phyloP scores from a whole-genome alignment of 2,329 filamentous ascomycete genomes.

The Fusarium sp. region DNA sequence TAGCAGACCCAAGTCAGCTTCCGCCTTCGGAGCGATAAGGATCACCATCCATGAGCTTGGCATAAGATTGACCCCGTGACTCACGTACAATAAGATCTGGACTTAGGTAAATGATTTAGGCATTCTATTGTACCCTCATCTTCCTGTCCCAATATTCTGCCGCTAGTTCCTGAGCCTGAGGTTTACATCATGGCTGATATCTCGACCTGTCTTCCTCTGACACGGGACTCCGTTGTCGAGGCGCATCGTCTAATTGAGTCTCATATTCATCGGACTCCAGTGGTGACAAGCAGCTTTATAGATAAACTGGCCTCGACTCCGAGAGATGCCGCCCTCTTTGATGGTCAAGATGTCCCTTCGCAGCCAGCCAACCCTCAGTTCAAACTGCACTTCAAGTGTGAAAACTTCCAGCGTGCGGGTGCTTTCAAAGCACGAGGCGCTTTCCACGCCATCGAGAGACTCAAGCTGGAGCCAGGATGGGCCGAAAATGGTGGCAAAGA shows the following conservation, averaged over 20 bases:
- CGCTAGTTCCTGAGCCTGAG: rapidly evolving
- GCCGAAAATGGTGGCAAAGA: background rate
- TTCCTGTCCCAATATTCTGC: rapidly evolving
- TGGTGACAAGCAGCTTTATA: background rate
- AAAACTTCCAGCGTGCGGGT: background rate
- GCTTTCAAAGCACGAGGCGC: constrained; percentile 2
- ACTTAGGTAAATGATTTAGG: background rate
- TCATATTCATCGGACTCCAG: background rate
- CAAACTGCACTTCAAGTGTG: constrained; percentile 1
- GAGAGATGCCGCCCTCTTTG: background rate
- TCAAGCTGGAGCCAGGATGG: constrained; percentile 1
- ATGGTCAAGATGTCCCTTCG: rapidly evolving
- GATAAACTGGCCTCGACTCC: background rate
- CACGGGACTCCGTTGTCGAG: constrained; percentile 1
- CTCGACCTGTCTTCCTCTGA: background rate
- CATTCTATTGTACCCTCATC: background rate
- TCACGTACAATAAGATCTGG: rapidly evolving
- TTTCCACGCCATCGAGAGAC: background rate
- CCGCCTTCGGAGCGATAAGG: background rate
- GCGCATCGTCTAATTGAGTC: background rate
- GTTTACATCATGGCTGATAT: background rate
- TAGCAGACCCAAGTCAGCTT: background rate
- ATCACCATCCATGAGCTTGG: background rate
- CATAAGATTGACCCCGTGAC: background rate
- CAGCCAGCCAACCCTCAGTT: background rate